phyloP scores from a whole-genome alignment of 208 protist species.

The Sergeia podlipaevii region DNA sequence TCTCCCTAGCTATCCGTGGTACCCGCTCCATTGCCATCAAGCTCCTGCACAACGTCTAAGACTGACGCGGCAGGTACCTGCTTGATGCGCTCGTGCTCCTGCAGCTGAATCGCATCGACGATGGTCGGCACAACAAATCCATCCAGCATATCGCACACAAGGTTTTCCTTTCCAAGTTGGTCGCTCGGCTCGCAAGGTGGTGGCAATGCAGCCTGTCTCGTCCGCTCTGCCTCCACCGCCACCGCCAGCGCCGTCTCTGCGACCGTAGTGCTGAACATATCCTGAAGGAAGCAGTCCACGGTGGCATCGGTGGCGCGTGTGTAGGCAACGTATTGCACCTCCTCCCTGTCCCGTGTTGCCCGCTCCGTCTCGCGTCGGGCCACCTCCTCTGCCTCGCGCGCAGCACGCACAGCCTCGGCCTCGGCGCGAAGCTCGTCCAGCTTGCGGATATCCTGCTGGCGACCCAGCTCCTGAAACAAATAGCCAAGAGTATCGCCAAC shows the following conservation, averaged over 20 bases:
- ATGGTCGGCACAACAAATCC: conserved; percentile 66
- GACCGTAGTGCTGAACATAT: conserved; percentile 33
- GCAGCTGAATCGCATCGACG: conserved; percentile 44
- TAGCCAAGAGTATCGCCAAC: conserved; percentile 83
- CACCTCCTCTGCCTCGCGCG: conserved; percentile 78
- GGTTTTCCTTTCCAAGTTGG: conserved; percentile 22
- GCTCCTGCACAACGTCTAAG: conserved; percentile 16
- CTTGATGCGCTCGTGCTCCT: conserved; percentile 32
- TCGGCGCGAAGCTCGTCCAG: conserved; percentile 49
- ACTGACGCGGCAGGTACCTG: conserved; percentile 45
- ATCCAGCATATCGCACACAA: conserved; percentile 83
- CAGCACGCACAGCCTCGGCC: conserved; percentile 64
- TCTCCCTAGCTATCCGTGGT: background rate
- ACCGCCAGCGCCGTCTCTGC: conserved; percentile 60
- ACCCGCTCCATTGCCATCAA: background rate
- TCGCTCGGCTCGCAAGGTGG: conserved; percentile 15
- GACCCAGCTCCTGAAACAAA: conserved; percentile 76
- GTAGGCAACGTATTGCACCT: conserved; percentile 64
- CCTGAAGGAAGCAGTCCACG: conserved; percentile 62
- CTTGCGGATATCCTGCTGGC: conserved; percentile 64
- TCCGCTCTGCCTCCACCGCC: conserved; percentile 48
- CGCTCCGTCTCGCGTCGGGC: conserved; percentile 60
- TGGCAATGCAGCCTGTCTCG: conserved; percentile 35
- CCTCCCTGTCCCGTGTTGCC: conserved; percentile 63
- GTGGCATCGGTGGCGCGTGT: conserved; percentile 57